Evolutionary conservation across 345 rosid genomes (phyloP).

Genomic region (Crucihimalaya himalaica): DNA sequence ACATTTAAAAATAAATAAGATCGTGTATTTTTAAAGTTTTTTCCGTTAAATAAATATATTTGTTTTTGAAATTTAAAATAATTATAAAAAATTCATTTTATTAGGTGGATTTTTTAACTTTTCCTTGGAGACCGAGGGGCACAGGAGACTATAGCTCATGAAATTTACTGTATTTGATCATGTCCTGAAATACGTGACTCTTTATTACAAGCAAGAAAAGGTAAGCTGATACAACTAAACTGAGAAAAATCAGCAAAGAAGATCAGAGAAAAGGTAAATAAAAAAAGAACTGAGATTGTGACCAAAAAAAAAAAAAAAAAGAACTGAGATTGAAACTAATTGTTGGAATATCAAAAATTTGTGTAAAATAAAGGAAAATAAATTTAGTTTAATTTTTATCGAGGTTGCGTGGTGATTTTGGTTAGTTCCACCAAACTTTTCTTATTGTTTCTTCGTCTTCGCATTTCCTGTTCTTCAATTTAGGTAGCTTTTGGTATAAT

Average conservation of each 20-base stretch:
- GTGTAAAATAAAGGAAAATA: neutral
- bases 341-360: neutral
- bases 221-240: neutral
- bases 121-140: too few species aligned
- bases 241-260: neutral
- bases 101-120: too few species aligned
- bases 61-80: too few species aligned
- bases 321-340: neutral
- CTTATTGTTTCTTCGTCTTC: neutral
- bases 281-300: neutral
- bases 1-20: too few species aligned
- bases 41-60: too few species aligned
- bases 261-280: neutral
- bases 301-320: neutral
- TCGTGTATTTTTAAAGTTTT: too few species aligned
- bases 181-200: conserved; percentile 5
- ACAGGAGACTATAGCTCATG: too few species aligned
- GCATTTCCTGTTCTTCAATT: neutral
- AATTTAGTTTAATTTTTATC: neutral
- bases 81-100: too few species aligned
- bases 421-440: conserved; percentile 14
- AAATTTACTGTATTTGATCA: neutral
- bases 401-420: neutral
- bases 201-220: neutral
- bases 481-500: neutral